Evolutionary conservation across 2,329 filamentous ascomycete genomes (phyloP).

Genomic region (Xylaria multiplex): DNA sequence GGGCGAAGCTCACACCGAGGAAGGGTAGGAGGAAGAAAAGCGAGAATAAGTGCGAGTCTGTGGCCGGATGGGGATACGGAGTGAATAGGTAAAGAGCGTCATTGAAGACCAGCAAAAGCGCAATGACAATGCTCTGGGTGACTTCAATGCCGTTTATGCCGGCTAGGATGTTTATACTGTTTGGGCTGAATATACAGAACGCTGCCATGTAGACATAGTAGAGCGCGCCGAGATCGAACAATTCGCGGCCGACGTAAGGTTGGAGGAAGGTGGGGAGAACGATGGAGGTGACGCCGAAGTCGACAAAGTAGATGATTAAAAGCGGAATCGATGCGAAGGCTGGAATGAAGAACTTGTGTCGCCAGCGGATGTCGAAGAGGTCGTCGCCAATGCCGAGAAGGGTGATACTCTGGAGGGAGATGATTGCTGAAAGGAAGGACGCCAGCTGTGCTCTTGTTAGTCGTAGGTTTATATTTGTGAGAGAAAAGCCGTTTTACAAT

Average conservation of each 20-base stretch:
- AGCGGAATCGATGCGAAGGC: conserved; percentile 93
- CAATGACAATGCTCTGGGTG: conserved; percentile 90
- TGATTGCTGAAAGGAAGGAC: conserved; percentile 92
- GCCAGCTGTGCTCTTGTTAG: conserved; percentile 70
- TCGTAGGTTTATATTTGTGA: background rate
- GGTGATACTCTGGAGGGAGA: conserved; percentile 89
- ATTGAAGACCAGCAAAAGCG: conserved; percentile 83
- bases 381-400: conserved; percentile 95
- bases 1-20: conserved; percentile 87
- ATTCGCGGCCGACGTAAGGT: conserved; percentile 78
- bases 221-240: conserved; percentile 81
- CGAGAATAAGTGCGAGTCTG: conserved; percentile 94
- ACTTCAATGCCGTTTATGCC: conserved; percentile 99
- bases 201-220: conserved; percentile 99
- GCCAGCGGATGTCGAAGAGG: conserved; percentile 97
- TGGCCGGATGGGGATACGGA: conserved; percentile 89
- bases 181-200: conserved; percentile 96
- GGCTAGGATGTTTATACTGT: conserved; percentile 99
- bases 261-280: conserved; percentile 89
- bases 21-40: conserved; percentile 95
- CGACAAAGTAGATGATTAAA: conserved; percentile 96
- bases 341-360: conserved; percentile 98
- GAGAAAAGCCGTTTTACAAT: too few species aligned
- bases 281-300: conserved; percentile 96
- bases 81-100: conserved; percentile 87